These are phyloP conservation scores for Mortierella sp. DNA, from an alignment of 371 early-diverging fungal species.

Conservation along the genomic window DNA sequence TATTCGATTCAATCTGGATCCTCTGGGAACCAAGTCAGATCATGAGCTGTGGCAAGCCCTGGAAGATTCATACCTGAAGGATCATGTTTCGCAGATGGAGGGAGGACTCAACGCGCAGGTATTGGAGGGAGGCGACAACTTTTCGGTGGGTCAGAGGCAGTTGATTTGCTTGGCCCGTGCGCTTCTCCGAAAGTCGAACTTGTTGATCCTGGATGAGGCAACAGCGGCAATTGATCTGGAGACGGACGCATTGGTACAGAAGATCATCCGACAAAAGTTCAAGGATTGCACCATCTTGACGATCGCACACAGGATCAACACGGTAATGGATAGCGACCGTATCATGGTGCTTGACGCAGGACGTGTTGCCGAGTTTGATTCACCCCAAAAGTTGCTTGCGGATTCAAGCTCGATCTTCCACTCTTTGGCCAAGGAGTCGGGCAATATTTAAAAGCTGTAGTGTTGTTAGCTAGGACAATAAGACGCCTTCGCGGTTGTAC, in stretches of 20 bases:
- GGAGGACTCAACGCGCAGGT: background rate
- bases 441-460: slow-evolving; percentile 42
- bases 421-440: slow-evolving; percentile 76
- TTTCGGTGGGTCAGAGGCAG: background rate
- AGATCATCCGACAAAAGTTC: background rate
- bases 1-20: slow-evolving; percentile 1
- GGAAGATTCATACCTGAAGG: background rate
- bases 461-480: too few species aligned
- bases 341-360: slow-evolving; percentile 88
- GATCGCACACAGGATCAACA: too few species aligned
- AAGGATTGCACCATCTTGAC: too few species aligned
- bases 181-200: background rate
- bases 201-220: background rate
- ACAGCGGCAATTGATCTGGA: background rate
- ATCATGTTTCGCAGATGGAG: background rate
- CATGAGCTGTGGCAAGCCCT: background rate
- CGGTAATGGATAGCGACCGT: slow-evolving; percentile 14
- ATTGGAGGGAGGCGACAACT: background rate
- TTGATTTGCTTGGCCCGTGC: background rate
- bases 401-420: slow-evolving; percentile 74
- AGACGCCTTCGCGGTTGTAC: too few species aligned
- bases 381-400: slow-evolving; percentile 70
- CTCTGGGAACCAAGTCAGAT: background rate
- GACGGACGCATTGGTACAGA: background rate
- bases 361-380: slow-evolving; percentile 80